Evolutionary conservation across 345 rosid species (phyloP), one percentile per base, ranked within the genome.

Genomic region (Punica granatum): DNA sequence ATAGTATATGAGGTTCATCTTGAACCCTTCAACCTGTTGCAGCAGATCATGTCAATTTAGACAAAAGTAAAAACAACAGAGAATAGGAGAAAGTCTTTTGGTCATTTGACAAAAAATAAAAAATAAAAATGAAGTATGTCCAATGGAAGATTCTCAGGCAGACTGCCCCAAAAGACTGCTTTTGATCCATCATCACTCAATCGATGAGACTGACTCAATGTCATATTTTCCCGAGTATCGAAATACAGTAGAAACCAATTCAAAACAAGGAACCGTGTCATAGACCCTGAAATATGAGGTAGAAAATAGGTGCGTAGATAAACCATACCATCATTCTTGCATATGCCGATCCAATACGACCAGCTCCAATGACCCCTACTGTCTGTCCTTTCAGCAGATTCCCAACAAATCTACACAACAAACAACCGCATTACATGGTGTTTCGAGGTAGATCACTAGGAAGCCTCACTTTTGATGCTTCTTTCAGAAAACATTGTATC

Each of bases 341-440:
- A 71, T 94, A 94, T 25, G 99, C 96, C 63, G 97, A 93, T 56
- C 97, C 98, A n/a, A 93, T 93, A 66, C 96, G 96, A 68, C 98
- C 97, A 66, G 97, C 97, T 65, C 99, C 99, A 74, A 94, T 91
- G 63, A 94, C 99, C 70, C 97, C 99, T 69, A 94, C 92, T 60
- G 99, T 91, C 68, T 91, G 99, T 63, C 99, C 99, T 82, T 91
- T 91, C 67, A 94, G 97, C 75, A 94, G 83, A 82, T 94, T 94
- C 25, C 99, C 99, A 0, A 91, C 99, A 73, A 87, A 94, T 70
- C 97, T 94, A 67, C 30, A 67, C 49, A 75, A 44, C 30, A 31
- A 18, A 59, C 43, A 31, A 23, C 37, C 49, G 31, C 44, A 49
- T 66, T 33, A 9, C 15, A 5, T 32, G 13, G 14, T 63, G 44